Percentiles rank a stretch among this genome's conserved stretches.
Conservation (phyloP, 306 rosid species). For the Comarum palustre region DNA sequence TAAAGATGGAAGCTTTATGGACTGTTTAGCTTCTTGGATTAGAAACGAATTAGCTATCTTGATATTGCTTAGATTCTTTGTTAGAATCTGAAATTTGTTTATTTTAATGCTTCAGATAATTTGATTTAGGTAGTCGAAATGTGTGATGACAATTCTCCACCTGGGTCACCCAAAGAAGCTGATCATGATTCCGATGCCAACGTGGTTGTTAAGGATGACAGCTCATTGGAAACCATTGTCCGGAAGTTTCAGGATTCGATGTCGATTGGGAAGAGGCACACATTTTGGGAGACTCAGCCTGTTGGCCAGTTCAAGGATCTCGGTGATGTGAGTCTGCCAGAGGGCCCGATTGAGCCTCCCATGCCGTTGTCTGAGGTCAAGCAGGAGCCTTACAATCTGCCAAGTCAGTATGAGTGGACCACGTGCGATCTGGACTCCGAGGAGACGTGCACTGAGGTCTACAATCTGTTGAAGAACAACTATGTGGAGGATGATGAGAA, state of each 20-base stretch:
- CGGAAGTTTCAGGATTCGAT: conserved; percentile 71
- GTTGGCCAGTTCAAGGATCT: conserved; percentile 90
- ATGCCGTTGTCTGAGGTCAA: conserved; percentile 76
- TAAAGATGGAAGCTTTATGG: neutral
- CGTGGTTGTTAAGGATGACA: conserved; percentile 29
- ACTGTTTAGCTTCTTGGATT: neutral
- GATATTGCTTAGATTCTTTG: neutral
- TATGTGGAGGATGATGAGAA: conserved; percentile 95
- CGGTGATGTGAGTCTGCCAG: conserved; percentile 62
- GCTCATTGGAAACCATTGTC: conserved; percentile 50
- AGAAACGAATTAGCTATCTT: neutral
- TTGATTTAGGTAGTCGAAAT: conserved; percentile 22
- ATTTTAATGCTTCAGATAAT: neutral
- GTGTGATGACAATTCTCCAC: conserved; percentile 44
- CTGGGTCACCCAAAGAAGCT: conserved; percentile 42
- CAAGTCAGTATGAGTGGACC: conserved; percentile 75
- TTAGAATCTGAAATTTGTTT: neutral
- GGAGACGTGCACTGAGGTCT: conserved; percentile 64
- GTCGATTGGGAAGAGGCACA: conserved; percentile 61
- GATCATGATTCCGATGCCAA: conserved; percentile 37
- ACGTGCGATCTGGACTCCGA: conserved; percentile 79
- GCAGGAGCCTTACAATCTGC: conserved; percentile 92
- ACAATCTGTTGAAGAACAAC: conserved; percentile 71
- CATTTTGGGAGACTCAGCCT: conserved; percentile 96
- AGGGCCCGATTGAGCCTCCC: conserved; percentile 78